These are phyloP conservation scores for Beauveria australis DNA, from an alignment of 2,329 filamentous ascomycete species.

Conservation along the genomic window DNA sequence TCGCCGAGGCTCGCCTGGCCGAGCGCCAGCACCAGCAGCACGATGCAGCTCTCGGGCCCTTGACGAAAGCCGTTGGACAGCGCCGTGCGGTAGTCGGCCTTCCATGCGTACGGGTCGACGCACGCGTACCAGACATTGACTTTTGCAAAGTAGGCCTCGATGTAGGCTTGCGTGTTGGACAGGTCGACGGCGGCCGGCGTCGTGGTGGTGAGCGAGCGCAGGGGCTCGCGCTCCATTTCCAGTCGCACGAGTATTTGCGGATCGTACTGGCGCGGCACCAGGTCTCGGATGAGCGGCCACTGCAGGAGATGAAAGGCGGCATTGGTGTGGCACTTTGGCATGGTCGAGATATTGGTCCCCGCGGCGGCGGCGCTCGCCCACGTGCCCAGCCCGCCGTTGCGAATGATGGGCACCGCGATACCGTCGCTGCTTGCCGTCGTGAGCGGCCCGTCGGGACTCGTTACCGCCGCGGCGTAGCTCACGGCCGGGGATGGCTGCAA, in stretches of 20 bases:
- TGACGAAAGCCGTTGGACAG: slow-evolving; percentile 69
- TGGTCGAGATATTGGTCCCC: slow-evolving; percentile 65
- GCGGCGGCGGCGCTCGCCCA: slow-evolving; percentile 49
- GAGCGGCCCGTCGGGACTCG: slow-evolving; percentile 41
- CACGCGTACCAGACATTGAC: slow-evolving; percentile 84
- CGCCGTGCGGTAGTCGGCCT: slow-evolving; percentile 64
- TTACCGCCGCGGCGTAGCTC: slow-evolving; percentile 54
- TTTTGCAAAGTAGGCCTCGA: slow-evolving; percentile 70
- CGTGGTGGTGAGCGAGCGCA: slow-evolving; percentile 53
- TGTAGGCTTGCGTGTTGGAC: slow-evolving; percentile 65
- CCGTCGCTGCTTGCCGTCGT: neutral
- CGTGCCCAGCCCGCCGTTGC: slow-evolving; percentile 60
- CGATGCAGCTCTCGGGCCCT: slow-evolving; percentile 74
- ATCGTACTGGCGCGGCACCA: slow-evolving; percentile 70
- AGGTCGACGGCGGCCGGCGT: slow-evolving; percentile 57
- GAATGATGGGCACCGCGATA: slow-evolving; percentile 44
- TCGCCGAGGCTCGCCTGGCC: slow-evolving; percentile 68
- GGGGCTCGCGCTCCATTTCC: slow-evolving; percentile 71
- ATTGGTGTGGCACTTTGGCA: slow-evolving; percentile 79
- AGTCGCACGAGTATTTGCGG: slow-evolving; percentile 74
- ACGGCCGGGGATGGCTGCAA: slow-evolving; percentile 55
- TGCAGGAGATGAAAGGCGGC: slow-evolving; percentile 70
- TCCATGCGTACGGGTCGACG: slow-evolving; percentile 76
- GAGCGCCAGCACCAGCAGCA: slow-evolving; percentile 67
- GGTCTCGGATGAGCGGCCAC: slow-evolving; percentile 71